These are phyloP conservation scores for Arbutus unedo DNA, from an alignment of 148 eudicot species.

Conservation along the genomic window DNA sequence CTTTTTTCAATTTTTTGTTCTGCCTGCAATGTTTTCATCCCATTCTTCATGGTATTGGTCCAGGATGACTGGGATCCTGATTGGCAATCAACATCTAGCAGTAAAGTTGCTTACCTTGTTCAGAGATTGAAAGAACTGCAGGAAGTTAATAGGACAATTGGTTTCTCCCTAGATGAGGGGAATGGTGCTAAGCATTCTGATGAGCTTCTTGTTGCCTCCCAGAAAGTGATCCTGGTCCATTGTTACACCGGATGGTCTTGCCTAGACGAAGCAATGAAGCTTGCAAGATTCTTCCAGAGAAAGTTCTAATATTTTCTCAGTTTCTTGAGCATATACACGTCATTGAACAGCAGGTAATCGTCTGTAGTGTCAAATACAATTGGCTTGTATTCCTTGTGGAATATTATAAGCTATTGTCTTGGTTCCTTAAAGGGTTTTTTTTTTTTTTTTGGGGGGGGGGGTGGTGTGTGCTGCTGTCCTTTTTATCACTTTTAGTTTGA, in stretches of 20 bases:
- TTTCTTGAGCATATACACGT: constrained; percentile 96
- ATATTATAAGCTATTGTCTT: background rate
- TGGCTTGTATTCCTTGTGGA: constrained; percentile 4
- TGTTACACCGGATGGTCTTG: constrained; percentile 20
- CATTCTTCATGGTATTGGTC: constrained; percentile 12
- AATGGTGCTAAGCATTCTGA: constrained; percentile 21
- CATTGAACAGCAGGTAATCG: constrained; percentile 79
- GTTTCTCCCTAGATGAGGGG: constrained; percentile 26
- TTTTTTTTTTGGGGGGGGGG: too few species aligned
- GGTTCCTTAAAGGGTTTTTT: background rate
- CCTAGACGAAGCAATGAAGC: constrained; percentile 25
- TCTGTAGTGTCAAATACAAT: background rate
- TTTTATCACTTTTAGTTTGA: background rate
- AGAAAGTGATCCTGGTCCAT: constrained; percentile 12
- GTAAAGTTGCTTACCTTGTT: constrained; percentile 88
- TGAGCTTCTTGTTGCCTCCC: constrained; percentile 20
- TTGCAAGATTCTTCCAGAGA: constrained; percentile 35
- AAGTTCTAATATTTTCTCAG: constrained; percentile 94
- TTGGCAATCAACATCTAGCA: constrained; percentile 99
- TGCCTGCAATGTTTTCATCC: background rate
- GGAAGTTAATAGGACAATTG: constrained; percentile 36
- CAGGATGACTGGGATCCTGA: constrained; percentile 99
- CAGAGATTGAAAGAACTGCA: constrained; percentile 63
- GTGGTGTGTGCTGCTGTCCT: background rate
- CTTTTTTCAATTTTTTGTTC: background rate